These are phyloP conservation scores for Quercus suber DNA, from an alignment of 306 rosid species.

Conservation along the genomic window DNA sequence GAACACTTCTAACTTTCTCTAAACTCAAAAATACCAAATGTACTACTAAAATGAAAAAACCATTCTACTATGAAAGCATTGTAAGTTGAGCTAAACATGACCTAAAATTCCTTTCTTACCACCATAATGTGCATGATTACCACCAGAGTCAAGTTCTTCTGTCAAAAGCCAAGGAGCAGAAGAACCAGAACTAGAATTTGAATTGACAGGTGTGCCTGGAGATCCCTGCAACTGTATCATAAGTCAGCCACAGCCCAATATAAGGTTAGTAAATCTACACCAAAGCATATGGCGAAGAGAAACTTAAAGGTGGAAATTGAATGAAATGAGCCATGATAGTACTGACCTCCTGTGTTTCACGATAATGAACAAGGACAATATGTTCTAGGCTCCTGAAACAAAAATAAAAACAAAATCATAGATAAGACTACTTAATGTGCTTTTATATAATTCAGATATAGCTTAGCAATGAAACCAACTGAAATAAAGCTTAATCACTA, in stretches of 20 bases:
- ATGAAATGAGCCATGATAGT: not conserved
- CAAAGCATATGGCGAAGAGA: slow-evolving; percentile 4
- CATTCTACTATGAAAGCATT: slow-evolving; percentile 5
- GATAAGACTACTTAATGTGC: slow-evolving; percentile 5
- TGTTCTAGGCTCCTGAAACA: slow-evolving; percentile 91
- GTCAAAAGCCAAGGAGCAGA: slow-evolving; percentile 53
- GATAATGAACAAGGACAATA: slow-evolving; percentile 97
- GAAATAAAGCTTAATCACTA: slow-evolving; percentile 17
- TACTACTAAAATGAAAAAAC: slow-evolving; percentile 15
- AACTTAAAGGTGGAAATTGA: not conserved
- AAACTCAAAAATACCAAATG: slow-evolving; percentile 6
- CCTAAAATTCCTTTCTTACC: slow-evolving; percentile 50
- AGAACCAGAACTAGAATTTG: slow-evolving; percentile 70
- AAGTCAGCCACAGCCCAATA: slow-evolving; percentile 22
- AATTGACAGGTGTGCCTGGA: slow-evolving; percentile 67
- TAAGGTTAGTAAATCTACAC: slow-evolving; percentile 16
- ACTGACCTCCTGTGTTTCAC: slow-evolving; percentile 79
- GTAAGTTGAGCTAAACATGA: slow-evolving; percentile 14
- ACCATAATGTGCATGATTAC: slow-evolving; percentile 38
- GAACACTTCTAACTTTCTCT: slow-evolving; percentile 11
- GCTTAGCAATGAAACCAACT: slow-evolving; percentile 20
- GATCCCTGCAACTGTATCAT: slow-evolving; percentile 68
- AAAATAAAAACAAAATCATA: slow-evolving; percentile 20
- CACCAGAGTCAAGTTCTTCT: slow-evolving; percentile 78
- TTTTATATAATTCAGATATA: not conserved